Percentiles rank a stretch among this genome's conserved stretches.
Evolutionary conservation across 371 early-diverging fungal species (phyloP).

Genomic region (Syncephalastrum contaminatum): DNA sequence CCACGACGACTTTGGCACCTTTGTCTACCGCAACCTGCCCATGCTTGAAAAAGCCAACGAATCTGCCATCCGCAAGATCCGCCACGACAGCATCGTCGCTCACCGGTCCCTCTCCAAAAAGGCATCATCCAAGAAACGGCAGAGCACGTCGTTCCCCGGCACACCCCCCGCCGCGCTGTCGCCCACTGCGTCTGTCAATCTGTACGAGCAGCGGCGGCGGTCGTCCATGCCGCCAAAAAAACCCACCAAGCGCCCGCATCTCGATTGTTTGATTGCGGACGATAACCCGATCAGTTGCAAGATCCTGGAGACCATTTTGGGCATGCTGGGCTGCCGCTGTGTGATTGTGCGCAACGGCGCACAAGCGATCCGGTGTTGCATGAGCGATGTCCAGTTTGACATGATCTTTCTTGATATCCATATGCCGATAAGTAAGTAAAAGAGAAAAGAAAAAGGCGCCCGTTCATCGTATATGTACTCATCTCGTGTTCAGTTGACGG

Average conservation of each 20-base stretch:
- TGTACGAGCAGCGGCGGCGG: background rate
- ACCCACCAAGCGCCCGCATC: slow-evolving; percentile 11
- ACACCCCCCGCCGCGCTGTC: slow-evolving; percentile 1
- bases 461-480: background rate
- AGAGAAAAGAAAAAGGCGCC: slow-evolving; percentile 2
- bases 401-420: slow-evolving; percentile 92
- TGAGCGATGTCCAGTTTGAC: slow-evolving; percentile 87
- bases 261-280: slow-evolving; percentile 77
- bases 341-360: slow-evolving; percentile 87
- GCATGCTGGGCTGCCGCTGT: slow-evolving; percentile 72
- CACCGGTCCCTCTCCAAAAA: slow-evolving; percentile 9
- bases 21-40: slow-evolving; percentile 88
- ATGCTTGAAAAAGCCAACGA: slow-evolving; percentile 89
- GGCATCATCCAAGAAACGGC: background rate
- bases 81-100: slow-evolving; percentile 40
- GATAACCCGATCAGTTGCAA: slow-evolving; percentile 89
- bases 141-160: background rate
- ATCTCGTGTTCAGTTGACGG: slow-evolving; percentile 70
- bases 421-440: slow-evolving; percentile 86
- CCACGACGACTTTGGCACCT: slow-evolving; percentile 84
- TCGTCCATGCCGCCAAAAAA: background rate
- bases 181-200: slow-evolving; percentile 3
- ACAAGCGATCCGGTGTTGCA: slow-evolving; percentile 85
- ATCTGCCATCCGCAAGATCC: slow-evolving; percentile 70
- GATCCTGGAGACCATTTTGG: slow-evolving; percentile 83